Percentiles rank a stretch among this genome's conserved stretches.
Conservation (phyloP, 352 stramenopile genomes). For the Phytophthora tentaculata region DNA sequence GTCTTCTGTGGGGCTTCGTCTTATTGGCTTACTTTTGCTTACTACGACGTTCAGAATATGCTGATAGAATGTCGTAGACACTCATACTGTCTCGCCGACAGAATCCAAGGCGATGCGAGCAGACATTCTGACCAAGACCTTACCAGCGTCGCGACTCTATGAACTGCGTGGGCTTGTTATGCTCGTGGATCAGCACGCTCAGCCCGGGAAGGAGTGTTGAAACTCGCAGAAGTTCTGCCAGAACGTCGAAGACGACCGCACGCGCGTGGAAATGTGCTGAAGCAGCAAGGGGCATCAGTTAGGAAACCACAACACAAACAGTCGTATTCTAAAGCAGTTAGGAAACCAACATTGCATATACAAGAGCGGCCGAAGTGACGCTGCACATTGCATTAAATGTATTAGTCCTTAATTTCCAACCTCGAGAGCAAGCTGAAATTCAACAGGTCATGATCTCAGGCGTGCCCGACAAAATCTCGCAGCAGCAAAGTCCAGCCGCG, state of each 20-base stretch:
- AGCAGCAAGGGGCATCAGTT: neutral
- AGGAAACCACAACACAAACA: neutral
- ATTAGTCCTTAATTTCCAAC: neutral
- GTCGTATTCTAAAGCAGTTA: neutral
- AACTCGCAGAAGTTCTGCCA: neutral
- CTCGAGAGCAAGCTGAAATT: neutral
- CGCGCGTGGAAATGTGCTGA: neutral
- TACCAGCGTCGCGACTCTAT: neutral
- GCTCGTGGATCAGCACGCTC: neutral
- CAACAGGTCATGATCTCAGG: neutral
- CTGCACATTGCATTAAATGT: neutral
- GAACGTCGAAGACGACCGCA: neutral
- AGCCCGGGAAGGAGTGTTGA: neutral
- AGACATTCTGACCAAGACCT: neutral
- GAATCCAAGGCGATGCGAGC: neutral
- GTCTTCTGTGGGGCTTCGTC: no score
- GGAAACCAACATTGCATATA: neutral
- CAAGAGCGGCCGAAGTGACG: neutral
- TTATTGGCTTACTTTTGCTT: no score
- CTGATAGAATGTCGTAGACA: no score
- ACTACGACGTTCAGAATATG: no score
- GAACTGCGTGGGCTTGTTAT: neutral
- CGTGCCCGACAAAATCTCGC: neutral
- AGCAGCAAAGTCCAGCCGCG: neutral
- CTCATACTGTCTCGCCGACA: no score